Percentiles rank a stretch among this genome's conserved stretches.
Conservation (phyloP, 805 yeast species). For the Teunomyces pallodes region DNA sequence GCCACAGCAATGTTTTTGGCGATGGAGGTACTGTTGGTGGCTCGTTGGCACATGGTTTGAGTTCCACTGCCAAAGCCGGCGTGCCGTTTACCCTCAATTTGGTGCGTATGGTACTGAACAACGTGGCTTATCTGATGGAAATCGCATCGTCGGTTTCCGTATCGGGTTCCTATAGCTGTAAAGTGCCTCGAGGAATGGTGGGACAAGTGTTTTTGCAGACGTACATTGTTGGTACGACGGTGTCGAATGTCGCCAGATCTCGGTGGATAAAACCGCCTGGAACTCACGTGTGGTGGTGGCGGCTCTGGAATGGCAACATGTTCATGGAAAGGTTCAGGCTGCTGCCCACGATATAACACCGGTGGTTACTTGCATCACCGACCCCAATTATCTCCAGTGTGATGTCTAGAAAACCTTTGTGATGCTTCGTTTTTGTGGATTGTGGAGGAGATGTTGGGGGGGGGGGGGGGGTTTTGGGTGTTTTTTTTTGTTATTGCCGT, state of each 20-base stretch:
- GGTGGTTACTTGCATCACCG: conserved; percentile 17
- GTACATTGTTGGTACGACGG: conserved; percentile 9
- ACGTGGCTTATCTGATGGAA: conserved; percentile 3
- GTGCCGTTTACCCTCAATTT: conserved; percentile 1
- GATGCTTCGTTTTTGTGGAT: not conserved
- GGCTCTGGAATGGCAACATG: conserved; percentile 8
- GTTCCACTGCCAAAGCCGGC: conserved; percentile 13
- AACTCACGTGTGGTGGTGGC: not conserved
- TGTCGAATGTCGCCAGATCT: conserved; percentile 11
- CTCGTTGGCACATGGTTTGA: conserved; percentile 12
- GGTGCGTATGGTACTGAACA: not conserved
- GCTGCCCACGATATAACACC: conserved; percentile 11
- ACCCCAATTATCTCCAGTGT: conserved; percentile 12
- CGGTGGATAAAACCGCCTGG: conserved; percentile 3
- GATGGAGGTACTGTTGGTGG: conserved; percentile 20
- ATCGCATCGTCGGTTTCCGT: conserved; percentile 9
- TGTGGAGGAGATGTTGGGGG: not conserved
- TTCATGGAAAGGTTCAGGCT: conserved; percentile 1
- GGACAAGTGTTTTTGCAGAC: conserved; percentile 23
- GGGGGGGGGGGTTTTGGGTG: too few species aligned
- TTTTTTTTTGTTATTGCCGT: too few species aligned
- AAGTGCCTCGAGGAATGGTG: conserved; percentile 13
- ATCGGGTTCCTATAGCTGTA: conserved; percentile 14
- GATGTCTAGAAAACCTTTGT: not conserved
- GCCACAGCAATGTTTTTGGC: conserved; percentile 16